Percentiles rank a stretch among this genome's conserved stretches.
Conservation (phyloP, 1,284 basidiomycete genomes). For the Malassezia brasiliensis region DNA sequence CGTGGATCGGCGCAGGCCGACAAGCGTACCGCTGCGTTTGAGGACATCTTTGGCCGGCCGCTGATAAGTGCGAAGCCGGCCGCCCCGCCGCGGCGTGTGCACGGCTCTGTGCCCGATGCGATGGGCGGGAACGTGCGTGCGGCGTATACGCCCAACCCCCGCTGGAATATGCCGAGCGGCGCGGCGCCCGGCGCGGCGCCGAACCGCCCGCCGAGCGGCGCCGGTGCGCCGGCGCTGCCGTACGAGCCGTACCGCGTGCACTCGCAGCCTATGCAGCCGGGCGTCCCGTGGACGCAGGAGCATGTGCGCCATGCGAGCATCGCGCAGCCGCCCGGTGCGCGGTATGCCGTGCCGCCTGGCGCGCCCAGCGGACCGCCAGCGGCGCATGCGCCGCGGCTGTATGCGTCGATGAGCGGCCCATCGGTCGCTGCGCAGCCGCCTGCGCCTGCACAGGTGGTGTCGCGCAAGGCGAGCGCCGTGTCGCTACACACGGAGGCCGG, state of each 20-base stretch:
- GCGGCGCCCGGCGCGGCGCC: neutral
- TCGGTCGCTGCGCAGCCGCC: neutral
- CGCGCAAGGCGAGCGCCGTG: neutral
- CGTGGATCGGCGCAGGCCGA: neutral
- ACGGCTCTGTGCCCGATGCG: neutral
- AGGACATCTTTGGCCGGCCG: constrained; percentile 11
- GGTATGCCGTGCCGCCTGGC: neutral
- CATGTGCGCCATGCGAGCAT: neutral
- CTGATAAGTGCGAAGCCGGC: neutral
- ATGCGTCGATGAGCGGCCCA: neutral
- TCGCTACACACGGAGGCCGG: neutral
- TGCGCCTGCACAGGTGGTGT: neutral
- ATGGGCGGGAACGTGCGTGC: neutral
- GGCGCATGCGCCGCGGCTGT: neutral
- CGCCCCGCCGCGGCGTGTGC: neutral
- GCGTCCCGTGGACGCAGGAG: neutral
- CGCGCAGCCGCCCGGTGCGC: neutral
- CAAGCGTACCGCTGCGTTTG: constrained; percentile 15
- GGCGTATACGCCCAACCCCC: neutral
- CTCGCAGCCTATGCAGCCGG: neutral
- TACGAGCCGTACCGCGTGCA: neutral
- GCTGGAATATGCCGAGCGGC: neutral
- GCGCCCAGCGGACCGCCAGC: neutral
- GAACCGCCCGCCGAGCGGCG: neutral
- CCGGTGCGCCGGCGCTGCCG: neutral